Percentiles rank a stretch among this genome's conserved stretches.
Evolutionary conservation across 257 asterid genomes (phyloP).

Genomic region (Prunella vulgaris): DNA sequence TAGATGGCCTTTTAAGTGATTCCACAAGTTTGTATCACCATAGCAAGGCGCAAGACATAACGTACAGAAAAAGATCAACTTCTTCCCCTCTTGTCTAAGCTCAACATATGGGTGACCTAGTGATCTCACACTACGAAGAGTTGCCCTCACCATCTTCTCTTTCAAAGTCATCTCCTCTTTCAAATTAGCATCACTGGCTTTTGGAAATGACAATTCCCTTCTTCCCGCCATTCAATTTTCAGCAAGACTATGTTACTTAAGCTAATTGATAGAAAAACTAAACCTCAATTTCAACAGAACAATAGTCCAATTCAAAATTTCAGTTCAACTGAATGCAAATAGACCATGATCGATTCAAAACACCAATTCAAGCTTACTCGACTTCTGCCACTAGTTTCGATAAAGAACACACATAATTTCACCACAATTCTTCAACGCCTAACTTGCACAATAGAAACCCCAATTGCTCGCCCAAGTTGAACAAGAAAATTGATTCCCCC

Average conservation of each 20-base stretch:
- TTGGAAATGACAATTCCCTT: conserved; percentile 50
- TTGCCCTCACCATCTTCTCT: conserved; percentile 60
- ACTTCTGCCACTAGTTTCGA: no score
- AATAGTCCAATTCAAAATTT: background rate
- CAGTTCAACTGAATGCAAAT: background rate
- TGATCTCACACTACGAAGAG: conserved; percentile 61
- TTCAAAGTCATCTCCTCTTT: conserved; percentile 74
- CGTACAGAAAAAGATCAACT: conserved; percentile 73
- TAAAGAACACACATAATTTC: background rate
- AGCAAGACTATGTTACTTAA: conserved; percentile 1
- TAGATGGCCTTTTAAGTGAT: conserved; percentile 73
- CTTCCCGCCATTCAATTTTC: conserved; percentile 42
- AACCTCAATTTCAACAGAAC: conserved; percentile 13
- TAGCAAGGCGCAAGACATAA: conserved; percentile 82
- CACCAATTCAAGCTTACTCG: background rate
- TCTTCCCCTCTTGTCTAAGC: conserved; percentile 86
- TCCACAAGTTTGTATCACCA: conserved; percentile 54
- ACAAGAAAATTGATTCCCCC: conserved; percentile 2
- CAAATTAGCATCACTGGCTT: conserved; percentile 37
- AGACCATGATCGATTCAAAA: background rate
- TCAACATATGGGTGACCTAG: conserved; percentile 86
- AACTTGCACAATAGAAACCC: background rate
- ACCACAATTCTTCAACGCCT: background rate
- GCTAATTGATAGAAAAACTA: conserved; percentile 23
- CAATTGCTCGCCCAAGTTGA: conserved; percentile 3